Evolutionary conservation across 192 early-diverging fungal genomes (phyloP).

Genomic region (Lunasporangiospora selenospora): DNA sequence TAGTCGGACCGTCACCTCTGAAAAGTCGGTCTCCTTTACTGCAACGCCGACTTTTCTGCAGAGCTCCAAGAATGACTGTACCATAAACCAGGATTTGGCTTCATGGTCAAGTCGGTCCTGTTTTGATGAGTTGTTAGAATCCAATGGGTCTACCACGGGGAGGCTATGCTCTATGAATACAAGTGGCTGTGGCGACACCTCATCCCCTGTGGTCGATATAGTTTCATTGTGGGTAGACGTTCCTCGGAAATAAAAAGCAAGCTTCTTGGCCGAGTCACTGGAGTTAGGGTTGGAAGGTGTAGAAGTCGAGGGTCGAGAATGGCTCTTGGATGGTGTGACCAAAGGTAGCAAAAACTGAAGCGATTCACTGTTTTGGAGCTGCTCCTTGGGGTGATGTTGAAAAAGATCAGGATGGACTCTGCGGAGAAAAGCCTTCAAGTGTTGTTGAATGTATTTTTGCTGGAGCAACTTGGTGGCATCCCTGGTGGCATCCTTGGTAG

Average conservation of each 20-base stretch:
- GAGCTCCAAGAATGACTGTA: conserved; percentile 36
- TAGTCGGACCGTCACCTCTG: conserved; percentile 14
- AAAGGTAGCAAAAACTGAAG: conserved; percentile 29
- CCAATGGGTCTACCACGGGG: neutral
- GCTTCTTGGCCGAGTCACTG: too few relatives aligned
- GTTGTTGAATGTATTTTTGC: conserved; percentile 27
- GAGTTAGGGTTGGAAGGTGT: too few relatives aligned
- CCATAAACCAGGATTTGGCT: conserved; percentile 39
- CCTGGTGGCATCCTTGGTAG: too few relatives aligned
- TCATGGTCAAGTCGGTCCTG: conserved; percentile 16
- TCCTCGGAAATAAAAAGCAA: too few relatives aligned
- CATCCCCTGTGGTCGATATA: too few relatives aligned
- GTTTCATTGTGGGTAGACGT: too few relatives aligned
- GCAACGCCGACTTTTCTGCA: conserved; percentile 34
- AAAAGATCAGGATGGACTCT: conserved; percentile 39
- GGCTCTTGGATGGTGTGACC: conserved; percentile 9
- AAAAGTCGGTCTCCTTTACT: conserved; percentile 13
- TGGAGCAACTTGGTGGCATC: too few relatives aligned
- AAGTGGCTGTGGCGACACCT: too few relatives aligned
- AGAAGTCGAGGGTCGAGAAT: neutral
- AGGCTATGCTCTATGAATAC: conserved; percentile 31
- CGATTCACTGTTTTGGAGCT: conserved; percentile 34
- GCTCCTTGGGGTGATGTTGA: conserved; percentile 39
- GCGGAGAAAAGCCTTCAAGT: conserved; percentile 31
- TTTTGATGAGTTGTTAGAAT: neutral